Percentiles rank a stretch among this genome's conserved stretches.
These are phyloP conservation scores for Fagopyrum esculentum DNA, from an alignment of 148 eudicot genomes.

Conservation along the genomic window DNA sequence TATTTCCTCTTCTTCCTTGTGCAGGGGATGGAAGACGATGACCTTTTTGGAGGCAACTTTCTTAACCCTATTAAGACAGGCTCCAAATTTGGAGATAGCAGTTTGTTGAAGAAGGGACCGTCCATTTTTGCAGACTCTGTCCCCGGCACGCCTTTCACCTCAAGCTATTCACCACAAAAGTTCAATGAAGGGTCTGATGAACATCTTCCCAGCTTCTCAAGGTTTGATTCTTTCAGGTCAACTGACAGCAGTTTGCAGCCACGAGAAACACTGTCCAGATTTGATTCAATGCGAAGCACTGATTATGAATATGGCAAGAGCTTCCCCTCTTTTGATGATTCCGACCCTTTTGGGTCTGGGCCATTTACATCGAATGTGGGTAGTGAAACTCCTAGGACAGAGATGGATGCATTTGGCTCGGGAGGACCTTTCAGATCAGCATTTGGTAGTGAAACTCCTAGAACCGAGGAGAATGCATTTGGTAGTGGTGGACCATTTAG, in stretches of 20 bases:
- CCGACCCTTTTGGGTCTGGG: constrained; percentile 29
- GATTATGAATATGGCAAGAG: constrained; percentile 51
- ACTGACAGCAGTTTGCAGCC: constrained; percentile 54
- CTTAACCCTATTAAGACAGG: constrained; percentile 83
- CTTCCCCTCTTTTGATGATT: constrained; percentile 37
- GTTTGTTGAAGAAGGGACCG: constrained; percentile 32
- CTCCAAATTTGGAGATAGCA: constrained; percentile 35
- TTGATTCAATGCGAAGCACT: constrained; percentile 65
- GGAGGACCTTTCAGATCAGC: constrained; percentile 27
- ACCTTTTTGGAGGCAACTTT: constrained; percentile 61
- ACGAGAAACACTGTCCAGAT: constrained; percentile 54
- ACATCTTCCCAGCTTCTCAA: constrained; percentile 59
- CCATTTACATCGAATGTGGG: constrained; percentile 24
- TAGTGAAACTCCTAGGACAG: constrained; percentile 17
- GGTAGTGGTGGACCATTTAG: constrained; percentile 28
- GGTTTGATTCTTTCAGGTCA: constrained; percentile 78
- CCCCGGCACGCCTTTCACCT: constrained; percentile 57
- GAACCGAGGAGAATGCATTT: constrained; percentile 31
- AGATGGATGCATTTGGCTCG: constrained; percentile 14
- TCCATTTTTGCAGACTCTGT: constrained; percentile 58
- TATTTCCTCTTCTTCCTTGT: constrained; percentile 5
- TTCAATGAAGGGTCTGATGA: constrained; percentile 43
- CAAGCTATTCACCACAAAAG: constrained; percentile 42
- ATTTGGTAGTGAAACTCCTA: constrained; percentile 37
- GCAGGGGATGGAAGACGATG: constrained; percentile 58